Conservation (phyloP, 495 filamentous ascomycete genomes). For the Penicillium taxi region DNA sequence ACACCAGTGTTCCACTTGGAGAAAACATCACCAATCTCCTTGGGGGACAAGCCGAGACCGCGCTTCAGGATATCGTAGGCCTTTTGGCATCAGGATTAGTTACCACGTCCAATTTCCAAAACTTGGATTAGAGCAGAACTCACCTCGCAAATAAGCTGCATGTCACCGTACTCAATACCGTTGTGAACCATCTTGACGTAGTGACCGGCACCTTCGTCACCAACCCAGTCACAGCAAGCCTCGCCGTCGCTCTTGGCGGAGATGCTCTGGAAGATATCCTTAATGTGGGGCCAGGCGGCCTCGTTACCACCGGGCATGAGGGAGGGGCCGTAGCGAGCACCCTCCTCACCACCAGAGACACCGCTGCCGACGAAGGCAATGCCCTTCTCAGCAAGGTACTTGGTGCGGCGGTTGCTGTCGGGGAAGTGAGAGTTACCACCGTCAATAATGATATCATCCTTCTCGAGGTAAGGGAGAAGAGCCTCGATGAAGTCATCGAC, state of each 20-base stretch:
- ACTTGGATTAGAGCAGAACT: constrained; percentile 3
- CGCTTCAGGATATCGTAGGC: constrained; percentile 99
- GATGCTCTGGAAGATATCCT: constrained; percentile 97
- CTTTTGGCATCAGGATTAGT: constrained; percentile 37
- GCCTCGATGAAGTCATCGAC: constrained; percentile 98
- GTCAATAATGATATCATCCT: constrained; percentile 98
- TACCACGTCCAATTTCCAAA: not conserved
- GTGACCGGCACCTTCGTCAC: constrained; percentile 97
- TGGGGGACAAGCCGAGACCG: constrained; percentile 71
- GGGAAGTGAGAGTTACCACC: constrained; percentile 99
- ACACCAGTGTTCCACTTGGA: constrained; percentile 97
- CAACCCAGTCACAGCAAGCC: constrained; percentile 98
- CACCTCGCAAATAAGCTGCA: constrained; percentile 99
- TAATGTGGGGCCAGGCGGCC: constrained; percentile 96
- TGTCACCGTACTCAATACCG: constrained; percentile 99
- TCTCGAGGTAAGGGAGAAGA: constrained; percentile 79
- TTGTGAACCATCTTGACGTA: constrained; percentile 99
- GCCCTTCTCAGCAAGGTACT: constrained; percentile 75
- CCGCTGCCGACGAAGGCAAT: constrained; percentile 95
- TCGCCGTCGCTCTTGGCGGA: constrained; percentile 94
- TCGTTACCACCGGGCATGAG: constrained; percentile 98
- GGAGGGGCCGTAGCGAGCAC: constrained; percentile 92
- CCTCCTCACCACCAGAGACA: constrained; percentile 99
- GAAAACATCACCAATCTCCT: constrained; percentile 67
- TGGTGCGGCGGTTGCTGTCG: constrained; percentile 91